Base-by-base conservation (phyloP, 1,284 basidiomycete species). In the Apiotrichum gracile region DNA sequence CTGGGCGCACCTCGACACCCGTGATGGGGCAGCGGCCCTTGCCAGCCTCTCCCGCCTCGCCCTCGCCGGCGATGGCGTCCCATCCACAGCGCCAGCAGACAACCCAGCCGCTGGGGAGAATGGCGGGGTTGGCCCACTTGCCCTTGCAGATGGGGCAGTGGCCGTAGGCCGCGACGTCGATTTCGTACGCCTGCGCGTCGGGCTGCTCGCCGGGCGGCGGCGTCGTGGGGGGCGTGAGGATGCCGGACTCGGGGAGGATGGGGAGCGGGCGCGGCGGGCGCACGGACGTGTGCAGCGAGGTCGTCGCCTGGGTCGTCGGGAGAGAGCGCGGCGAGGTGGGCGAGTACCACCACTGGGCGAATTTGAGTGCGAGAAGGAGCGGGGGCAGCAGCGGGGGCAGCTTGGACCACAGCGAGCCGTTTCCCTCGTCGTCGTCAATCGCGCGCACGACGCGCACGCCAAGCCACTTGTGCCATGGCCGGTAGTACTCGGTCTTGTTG, bases 301-400 rank as follows among this genome's bases (percentile, higher is more conserved):
- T 24, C 78, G 51, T 86, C 67, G 41, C 83, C 79, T 52, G 83
- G 80, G 59, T 86, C 82, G 45, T 57, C 4, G 88, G 72, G 19
- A 85, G 81, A 35, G 85, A 81, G 47, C 88, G 86, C n/a, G 93
- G 92, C 3, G 93, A 97, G 27, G 84, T 83, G 10, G 93, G 89
- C 17, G 91, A 94, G 74, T 97, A 98, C 93, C 96, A 98, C 93
- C 96, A 99, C 76, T 98, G 92, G 29, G 97, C 79, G 74, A 98
- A 94, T 75, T 96, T 97, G 79, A 99, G 82, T 70, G 91, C 87
- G 73, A 99, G 96, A 57, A 99, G 93, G 33, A 91, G 85, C 4
- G 88, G 88, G 2, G 96, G 81, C 16, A 93, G 80, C 42, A 94
- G 62, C 2, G 68, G 65, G 24, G 66, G 69, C 24, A 73, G 55